Percentiles rank a stretch among this genome's conserved stretches.
Conservation (phyloP, 192 early-diverging fungal genomes). For the Hyaloraphidium curvatum region DNA sequence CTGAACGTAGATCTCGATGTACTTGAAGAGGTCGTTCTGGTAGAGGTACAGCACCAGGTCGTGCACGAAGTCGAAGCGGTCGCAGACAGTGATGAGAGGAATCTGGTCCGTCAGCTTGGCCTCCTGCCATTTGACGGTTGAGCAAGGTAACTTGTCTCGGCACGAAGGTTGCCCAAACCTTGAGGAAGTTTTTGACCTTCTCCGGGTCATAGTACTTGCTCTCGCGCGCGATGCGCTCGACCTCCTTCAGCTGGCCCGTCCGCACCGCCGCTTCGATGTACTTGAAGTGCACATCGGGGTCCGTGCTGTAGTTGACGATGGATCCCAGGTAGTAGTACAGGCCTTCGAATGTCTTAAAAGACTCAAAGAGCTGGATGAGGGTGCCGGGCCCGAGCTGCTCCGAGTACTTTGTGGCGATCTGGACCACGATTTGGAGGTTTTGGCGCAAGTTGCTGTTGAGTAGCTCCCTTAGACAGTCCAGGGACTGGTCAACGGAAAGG, state of each 20-base stretch:
- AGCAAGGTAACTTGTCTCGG: neutral
- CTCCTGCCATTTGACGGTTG: slow-evolving; percentile 25
- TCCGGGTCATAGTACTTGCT: slow-evolving; percentile 93
- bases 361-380: slow-evolving; percentile 83
- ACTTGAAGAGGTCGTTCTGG: slow-evolving; percentile 82
- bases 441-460: slow-evolving; percentile 76
- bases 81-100: slow-evolving; percentile 96
- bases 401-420: slow-evolving; percentile 92
- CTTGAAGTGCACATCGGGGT: slow-evolving; percentile 92
- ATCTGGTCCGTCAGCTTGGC: slow-evolving; percentile 88
- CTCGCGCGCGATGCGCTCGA: slow-evolving; percentile 91
- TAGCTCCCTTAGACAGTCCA: slow-evolving; percentile 90
- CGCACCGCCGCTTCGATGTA: slow-evolving; percentile 92
- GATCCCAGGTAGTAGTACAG: slow-evolving; percentile 95
- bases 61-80: slow-evolving; percentile 91
- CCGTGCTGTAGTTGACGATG: slow-evolving; percentile 86
- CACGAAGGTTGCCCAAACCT: slow-evolving; percentile 19
- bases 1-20: slow-evolving; percentile 99
- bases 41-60: slow-evolving; percentile 92
- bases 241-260: slow-evolving; percentile 89
- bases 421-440: slow-evolving; percentile 87
- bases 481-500: slow-evolving; percentile 88
- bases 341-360: slow-evolving; percentile 71
- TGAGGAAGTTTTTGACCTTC: slow-evolving; percentile 97
- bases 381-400: slow-evolving; percentile 77